phyloP scores from a whole-genome alignment of 2,329 filamentous ascomycete genomes.

The Aureobasidium sp. region DNA sequence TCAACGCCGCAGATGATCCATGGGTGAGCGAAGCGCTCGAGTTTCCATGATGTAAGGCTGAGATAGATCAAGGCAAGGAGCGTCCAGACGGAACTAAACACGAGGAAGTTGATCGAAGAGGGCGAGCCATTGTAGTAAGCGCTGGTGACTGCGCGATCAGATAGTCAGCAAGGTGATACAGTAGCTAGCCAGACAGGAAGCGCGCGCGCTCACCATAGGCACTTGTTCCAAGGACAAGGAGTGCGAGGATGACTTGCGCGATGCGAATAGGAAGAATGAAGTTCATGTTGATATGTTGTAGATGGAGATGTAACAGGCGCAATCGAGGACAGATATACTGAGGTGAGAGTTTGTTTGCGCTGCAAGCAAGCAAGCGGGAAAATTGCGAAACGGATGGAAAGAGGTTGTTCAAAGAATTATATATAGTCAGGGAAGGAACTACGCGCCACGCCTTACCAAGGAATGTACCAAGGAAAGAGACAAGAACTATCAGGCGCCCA shows the following conservation, averaged over 20 bases:
- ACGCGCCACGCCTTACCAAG: constrained; percentile 6
- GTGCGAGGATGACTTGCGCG: constrained; percentile 58
- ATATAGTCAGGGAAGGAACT: constrained; percentile 2
- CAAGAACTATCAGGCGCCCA: background rate
- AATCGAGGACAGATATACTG: background rate
- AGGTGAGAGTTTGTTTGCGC: background rate
- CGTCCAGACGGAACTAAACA: constrained; percentile 75
- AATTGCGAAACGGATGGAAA: background rate
- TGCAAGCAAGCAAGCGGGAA: background rate
- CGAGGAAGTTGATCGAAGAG: constrained; percentile 62
- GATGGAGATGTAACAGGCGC: background rate
- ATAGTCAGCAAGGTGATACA: background rate
- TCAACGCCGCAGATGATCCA: constrained; percentile 62
- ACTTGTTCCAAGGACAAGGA: constrained; percentile 69
- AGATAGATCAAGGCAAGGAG: constrained; percentile 64
- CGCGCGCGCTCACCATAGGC: constrained; percentile 54
- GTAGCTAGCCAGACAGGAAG: background rate
- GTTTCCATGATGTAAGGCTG: constrained; percentile 50
- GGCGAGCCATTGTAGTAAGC: constrained; percentile 34
- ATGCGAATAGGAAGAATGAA: constrained; percentile 44
- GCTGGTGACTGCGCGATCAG: constrained; percentile 42
- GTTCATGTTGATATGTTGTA: constrained; percentile 3
- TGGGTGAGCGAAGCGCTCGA: constrained; percentile 49
- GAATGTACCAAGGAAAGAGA: constrained; percentile 4
- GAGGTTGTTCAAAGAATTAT: constrained; percentile 1